A percentile compares a stretch with the other conserved stretches of the same genome.
phyloP scores from a whole-genome alignment of 2,329 filamentous ascomycete genomes.

The Cladosporium sp. region DNA sequence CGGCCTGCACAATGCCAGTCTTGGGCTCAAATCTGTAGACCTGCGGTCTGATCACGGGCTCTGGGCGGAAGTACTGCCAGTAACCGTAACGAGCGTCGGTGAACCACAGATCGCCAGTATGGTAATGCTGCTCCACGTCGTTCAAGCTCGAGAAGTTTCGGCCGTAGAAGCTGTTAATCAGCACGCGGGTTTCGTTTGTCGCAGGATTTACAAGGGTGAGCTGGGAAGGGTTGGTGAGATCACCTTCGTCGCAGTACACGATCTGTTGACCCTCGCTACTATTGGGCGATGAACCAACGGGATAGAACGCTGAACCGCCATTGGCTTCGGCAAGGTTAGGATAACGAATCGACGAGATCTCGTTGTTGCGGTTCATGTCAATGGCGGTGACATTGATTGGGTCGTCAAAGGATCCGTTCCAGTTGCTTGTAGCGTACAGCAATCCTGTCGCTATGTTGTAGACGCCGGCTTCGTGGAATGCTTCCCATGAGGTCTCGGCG shows the following conservation, averaged over 20 bases:
- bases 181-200: constrained; percentile 24
- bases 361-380: constrained; percentile 25
- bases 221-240: constrained; percentile 22
- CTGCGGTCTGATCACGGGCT: constrained; percentile 33
- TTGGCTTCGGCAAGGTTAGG: constrained; percentile 27
- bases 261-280: constrained; percentile 30
- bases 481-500: constrained; percentile 22
- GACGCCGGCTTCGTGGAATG: constrained; percentile 39
- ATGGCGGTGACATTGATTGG: constrained; percentile 34
- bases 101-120: constrained; percentile 57
- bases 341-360: constrained; percentile 26
- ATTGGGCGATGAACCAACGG: constrained; percentile 25
- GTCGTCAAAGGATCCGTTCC: constrained; percentile 25
- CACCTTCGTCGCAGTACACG: constrained; percentile 32
- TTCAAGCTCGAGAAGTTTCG: constrained; percentile 59
- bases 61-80: constrained; percentile 39
- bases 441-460: constrained; percentile 34
- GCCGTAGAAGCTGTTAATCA: constrained; percentile 59
- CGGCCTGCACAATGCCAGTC: constrained; percentile 51
- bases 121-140: constrained; percentile 52
- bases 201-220: constrained; percentile 27
- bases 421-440: constrained; percentile 43
- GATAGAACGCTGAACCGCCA: constrained; percentile 30
- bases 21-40: constrained; percentile 54
- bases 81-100: constrained; percentile 58